Base-by-base conservation (phyloP, 352 stramenopile species). In the Blastocystis sp. region DNA sequence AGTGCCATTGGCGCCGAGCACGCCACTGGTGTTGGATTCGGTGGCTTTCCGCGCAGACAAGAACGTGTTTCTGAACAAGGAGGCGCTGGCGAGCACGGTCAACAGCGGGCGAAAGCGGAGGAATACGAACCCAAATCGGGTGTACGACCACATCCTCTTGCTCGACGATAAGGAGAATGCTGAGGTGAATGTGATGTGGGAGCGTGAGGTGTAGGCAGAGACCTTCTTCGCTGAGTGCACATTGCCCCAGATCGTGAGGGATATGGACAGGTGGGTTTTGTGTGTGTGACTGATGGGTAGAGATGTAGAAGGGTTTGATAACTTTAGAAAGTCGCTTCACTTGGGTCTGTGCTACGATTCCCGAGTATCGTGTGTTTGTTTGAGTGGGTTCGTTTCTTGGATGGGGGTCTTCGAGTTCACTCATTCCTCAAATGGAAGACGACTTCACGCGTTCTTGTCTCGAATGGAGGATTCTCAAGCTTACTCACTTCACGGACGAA, bases 51-150 rank as follows among this genome's bases (percentile, higher is more conserved):
- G 69, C 55, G 29, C 33, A 3, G 69, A 80, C 50, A 80, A 80
- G 50, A 41, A 80, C n/a, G 33, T 80, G 24, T 80, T 61, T 62
- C 55, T 80, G 31, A 62, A 80, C 55, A 60, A 80, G 69, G 29
- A n/a, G 9, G 69, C 62, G 55, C 37, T 80, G 12, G 39, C 45
- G 16, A 16, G 35, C 29, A 26, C 26, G 26, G 69, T 80, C 9
- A 19, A 35, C 12, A 35, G 69, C 50, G 69, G 69, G 29, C 62
- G n/a, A 62, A 41, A 61, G 2, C 55, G n/a, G 39, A 62, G 60
- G 45, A 80, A 80, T 61, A 21, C 26, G 21, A 80, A 80, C 29
- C 69, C 69, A 12, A 80, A 80, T 45, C 55, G 60, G n/a, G 6
- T 12, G 35, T 80, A 80, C 37, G 69, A 80, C 9, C 55, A 31